Base-by-base conservation (phyloP, 2,329 filamentous ascomycete genomes). In the Colletotrichum sp. region DNA sequence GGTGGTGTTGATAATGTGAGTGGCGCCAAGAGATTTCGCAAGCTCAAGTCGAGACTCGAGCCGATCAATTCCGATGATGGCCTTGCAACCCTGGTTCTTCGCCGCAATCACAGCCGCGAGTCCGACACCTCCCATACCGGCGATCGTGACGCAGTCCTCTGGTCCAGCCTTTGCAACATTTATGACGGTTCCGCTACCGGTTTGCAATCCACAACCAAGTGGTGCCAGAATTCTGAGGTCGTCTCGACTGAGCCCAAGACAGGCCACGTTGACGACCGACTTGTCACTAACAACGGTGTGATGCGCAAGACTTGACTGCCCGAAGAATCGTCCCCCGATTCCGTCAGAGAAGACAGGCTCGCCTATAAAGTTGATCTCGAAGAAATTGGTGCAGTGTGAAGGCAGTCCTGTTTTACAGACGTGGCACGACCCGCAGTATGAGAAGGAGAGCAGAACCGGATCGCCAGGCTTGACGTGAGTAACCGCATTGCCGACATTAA, bases 401-500 rank as follows among this genome's bases (percentile, higher is more conserved):
- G 84, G 84, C 34, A 85, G 82, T 6, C 83, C 84, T 1, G 80
- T 80, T n/a, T 81, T 80, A 79, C 89, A 90, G 16, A 84, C 81
- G n/a, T 85, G 80, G 79, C 89, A 90, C 5, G 76, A 75, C 38
- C 75, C 78, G 75, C 82, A 84, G 76, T 82, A 80, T 6, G 81
- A 80, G 70, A 83, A 84, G 16, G 82, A 83, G 15, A 84, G 87
- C n/a, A 90, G 88, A 31, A 90, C 87, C 61, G 88, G 87, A 78
- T 90, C 89, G 8, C 89, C 88, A 5, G 88, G 79, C 27, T 86
- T 83, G 16, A 90, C 83, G 66, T 87, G 83, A 6, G 86, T 84
- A 13, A 82, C 85, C 70, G 84, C 82, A 65, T 87, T 86, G 12
- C 88, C 88, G 6, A 74, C 36, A 7, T 76, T 29, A 5, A 79